These are phyloP conservation scores for Tulasnella sp. DNA, from an alignment of 768 basidiomycete species.

Conservation along the genomic window DNA sequence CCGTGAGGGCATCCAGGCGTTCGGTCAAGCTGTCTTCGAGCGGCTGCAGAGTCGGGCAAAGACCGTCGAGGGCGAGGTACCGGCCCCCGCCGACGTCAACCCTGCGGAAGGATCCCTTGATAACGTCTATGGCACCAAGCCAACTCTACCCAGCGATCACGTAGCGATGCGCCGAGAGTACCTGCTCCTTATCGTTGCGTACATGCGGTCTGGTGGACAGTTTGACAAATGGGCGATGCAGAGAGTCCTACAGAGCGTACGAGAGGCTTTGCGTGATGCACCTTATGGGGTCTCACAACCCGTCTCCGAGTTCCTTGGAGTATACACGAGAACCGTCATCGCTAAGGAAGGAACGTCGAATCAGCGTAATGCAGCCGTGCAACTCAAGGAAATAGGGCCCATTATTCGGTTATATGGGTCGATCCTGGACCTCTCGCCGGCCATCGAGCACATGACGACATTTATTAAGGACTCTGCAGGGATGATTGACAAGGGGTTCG, in stretches of 20 bases:
- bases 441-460: conserved; percentile 40
- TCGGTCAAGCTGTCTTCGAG: conserved; percentile 41
- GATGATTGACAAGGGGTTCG: conserved; percentile 21
- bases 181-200: conserved; percentile 28
- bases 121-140: conserved; percentile 29
- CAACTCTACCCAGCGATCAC: conserved; percentile 41
- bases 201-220: conserved; percentile 20
- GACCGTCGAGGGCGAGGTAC: background rate
- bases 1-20: conserved; percentile 54
- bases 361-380: conserved; percentile 39
- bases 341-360: conserved; percentile 28
- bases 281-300: conserved; percentile 28
- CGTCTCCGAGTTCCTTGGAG: conserved; percentile 41
- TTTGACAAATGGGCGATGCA: conserved; percentile 16
- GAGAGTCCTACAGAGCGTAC: conserved; percentile 40
- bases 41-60: conserved; percentile 6
- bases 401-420: conserved; percentile 40
- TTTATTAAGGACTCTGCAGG: conserved; percentile 45
- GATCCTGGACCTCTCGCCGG: conserved; percentile 43
- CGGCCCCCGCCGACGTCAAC: background rate
- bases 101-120: background rate
- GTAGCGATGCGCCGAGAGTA: conserved; percentile 53
- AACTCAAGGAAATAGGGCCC: conserved; percentile 45
- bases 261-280: conserved; percentile 42
- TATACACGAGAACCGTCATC: conserved; percentile 42